Evolutionary conservation across 805 yeast genomes (phyloP).

Genomic region (Kluyveromyces nonfermentans): DNA sequence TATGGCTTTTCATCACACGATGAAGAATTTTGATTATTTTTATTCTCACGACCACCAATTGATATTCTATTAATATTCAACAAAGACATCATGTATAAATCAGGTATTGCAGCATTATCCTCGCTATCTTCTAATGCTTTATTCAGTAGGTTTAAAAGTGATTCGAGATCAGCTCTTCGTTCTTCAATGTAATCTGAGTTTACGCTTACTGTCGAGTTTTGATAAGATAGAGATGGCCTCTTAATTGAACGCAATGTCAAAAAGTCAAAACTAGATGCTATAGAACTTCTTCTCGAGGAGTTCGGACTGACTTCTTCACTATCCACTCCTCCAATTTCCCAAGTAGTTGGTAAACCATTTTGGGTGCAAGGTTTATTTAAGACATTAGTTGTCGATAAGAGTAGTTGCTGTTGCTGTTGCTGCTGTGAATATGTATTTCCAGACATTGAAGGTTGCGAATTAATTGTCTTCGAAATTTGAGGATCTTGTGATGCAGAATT

Average conservation of each 20-base stretch:
- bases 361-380: not conserved
- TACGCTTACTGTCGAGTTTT: slow-evolving; percentile 6
- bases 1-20: slow-evolving; percentile 5
- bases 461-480: not conserved
- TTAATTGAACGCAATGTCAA: too few species aligned
- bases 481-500: not conserved
- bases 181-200: slow-evolving; percentile 13
- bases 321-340: slow-evolving; percentile 2
- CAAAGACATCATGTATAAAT: slow-evolving; percentile 26
- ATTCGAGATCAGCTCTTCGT: slow-evolving; percentile 23
- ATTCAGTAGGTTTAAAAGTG: slow-evolving; percentile 22
- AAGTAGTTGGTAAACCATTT: slow-evolving; percentile 1
- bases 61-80: slow-evolving; percentile 25
- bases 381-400: not conserved
- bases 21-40: slow-evolving; percentile 5
- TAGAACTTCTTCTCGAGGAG: slow-evolving; percentile 2
- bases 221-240: not conserved
- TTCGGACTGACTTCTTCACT: not conserved
- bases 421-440: not conserved
- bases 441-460: not conserved
- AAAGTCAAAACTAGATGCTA: not conserved
- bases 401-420: not conserved
- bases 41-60: slow-evolving; percentile 12
- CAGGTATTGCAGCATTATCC: slow-evolving; percentile 20
- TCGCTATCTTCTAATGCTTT: slow-evolving; percentile 26